These are phyloP conservation scores for Claviceps humidiphila DNA, from an alignment of 2,329 filamentous ascomycete species.

Conservation along the genomic window DNA sequence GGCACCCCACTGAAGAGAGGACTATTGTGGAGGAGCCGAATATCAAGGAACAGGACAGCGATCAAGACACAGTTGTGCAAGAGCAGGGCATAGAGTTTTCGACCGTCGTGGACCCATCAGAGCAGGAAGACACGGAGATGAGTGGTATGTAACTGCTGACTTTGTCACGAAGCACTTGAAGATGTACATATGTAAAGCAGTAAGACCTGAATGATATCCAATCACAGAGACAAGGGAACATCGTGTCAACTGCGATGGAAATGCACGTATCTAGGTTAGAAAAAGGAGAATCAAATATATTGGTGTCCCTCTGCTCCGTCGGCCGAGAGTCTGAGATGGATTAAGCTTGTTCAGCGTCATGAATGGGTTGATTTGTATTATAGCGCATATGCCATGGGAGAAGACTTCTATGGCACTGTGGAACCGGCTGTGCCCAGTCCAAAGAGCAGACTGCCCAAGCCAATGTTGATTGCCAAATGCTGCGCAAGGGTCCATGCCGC, in stretches of 20 bases:
- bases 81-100: constrained; percentile 22
- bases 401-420: neutral
- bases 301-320: neutral
- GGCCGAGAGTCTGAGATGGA: neutral
- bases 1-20: constrained; percentile 22
- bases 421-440: constrained; percentile 28
- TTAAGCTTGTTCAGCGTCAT: too few relatives aligned
- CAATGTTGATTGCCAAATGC: constrained; percentile 62
- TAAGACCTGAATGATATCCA: neutral
- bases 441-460: constrained; percentile 45
- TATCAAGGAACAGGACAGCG: constrained; percentile 35
- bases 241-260: too few relatives aligned
- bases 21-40: constrained; percentile 26
- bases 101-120: constrained; percentile 27
- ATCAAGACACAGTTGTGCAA: constrained; percentile 19
- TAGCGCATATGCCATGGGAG: neutral
- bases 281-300: neutral
- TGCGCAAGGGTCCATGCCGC: constrained; percentile 78
- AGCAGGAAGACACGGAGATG: constrained; percentile 26
- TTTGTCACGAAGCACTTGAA: neutral
- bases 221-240: neutral
- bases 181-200: neutral
- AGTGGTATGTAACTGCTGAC: neutral
- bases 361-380: too few relatives aligned
- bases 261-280: neutral